A percentile compares a stretch with the other conserved stretches of the same genome.
Conservation (phyloP, 2,329 filamentous ascomycete species). For the Thelonectria rubi region DNA sequence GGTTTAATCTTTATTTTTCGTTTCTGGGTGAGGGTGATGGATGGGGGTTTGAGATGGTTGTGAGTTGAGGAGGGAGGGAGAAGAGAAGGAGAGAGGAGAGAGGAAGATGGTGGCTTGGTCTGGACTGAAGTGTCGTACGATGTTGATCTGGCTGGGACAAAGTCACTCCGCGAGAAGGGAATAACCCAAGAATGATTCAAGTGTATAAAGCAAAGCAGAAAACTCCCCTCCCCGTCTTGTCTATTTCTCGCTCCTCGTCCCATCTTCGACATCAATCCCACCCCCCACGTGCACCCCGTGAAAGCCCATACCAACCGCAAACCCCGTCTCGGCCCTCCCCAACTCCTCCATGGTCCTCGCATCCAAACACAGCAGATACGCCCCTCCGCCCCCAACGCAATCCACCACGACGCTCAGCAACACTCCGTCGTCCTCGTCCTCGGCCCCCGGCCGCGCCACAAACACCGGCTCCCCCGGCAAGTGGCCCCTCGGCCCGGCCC, state of each 20-base stretch:
- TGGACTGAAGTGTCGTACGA: neutral
- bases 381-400: conserved; percentile 59
- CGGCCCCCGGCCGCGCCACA: conserved; percentile 56
- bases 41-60: neutral
- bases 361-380: conserved; percentile 73
- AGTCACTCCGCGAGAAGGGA: neutral
- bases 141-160: neutral
- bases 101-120: neutral
- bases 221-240: too few species aligned
- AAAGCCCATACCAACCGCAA: conserved; percentile 70
- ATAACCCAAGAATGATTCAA: neutral
- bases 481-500: conserved; percentile 66
- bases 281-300: conserved; percentile 63
- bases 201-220: too few species aligned
- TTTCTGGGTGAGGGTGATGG: neutral
- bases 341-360: conserved; percentile 70
- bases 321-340: conserved; percentile 69
- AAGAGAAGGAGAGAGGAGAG: neutral
- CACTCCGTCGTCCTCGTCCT: conserved; percentile 70
- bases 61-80: neutral
- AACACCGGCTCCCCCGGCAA: conserved; percentile 77
- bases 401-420: conserved; percentile 72
- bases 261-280: too few species aligned
- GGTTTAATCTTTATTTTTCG: neutral
- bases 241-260: too few species aligned